These are phyloP conservation scores for Lachancea fermentati DNA, from an alignment of 805 yeast genomes.

Conservation along the genomic window DNA sequence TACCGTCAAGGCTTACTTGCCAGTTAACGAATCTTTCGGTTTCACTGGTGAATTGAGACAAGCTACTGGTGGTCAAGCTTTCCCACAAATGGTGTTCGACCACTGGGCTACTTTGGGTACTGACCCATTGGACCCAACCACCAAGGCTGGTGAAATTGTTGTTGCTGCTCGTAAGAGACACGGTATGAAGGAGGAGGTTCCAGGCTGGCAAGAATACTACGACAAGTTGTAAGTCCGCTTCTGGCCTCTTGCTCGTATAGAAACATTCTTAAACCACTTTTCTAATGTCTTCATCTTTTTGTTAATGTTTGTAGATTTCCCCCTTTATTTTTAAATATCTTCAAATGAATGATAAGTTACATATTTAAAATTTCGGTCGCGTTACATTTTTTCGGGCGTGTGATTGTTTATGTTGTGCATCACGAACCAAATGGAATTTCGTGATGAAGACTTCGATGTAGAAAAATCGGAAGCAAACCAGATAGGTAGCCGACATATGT, in stretches of 20 bases:
- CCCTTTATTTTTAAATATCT: neutral
- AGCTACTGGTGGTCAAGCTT: conserved; percentile 99
- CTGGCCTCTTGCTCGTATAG: conserved; percentile 8
- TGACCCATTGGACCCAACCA: conserved; percentile 84
- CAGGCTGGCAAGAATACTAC: conserved; percentile 99
- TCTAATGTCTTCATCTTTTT: conserved; percentile 9
- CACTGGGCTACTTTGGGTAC: conserved; percentile 93
- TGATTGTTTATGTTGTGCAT: neutral
- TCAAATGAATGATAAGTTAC: neutral
- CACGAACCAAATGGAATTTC: neutral
- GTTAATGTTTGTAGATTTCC: conserved; percentile 11
- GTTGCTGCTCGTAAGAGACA: conserved; percentile 81
- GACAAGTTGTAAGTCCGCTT: conserved; percentile 61
- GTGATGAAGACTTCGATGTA: no score
- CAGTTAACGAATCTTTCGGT: conserved; percentile 99
- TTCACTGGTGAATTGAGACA: conserved; percentile 99
- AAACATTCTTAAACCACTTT: conserved; percentile 9
- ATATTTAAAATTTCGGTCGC: neutral
- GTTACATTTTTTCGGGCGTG: neutral
- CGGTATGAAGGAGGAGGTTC: conserved; percentile 95
- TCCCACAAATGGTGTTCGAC: conserved; percentile 99
- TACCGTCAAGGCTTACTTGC: conserved; percentile 99
- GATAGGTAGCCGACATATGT: no score
- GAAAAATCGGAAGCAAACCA: no score
- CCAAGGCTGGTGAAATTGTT: conserved; percentile 65